Evolutionary conservation across 2,329 filamentous ascomycete genomes (phyloP).

Genomic region (Fusarium equiseti): DNA sequence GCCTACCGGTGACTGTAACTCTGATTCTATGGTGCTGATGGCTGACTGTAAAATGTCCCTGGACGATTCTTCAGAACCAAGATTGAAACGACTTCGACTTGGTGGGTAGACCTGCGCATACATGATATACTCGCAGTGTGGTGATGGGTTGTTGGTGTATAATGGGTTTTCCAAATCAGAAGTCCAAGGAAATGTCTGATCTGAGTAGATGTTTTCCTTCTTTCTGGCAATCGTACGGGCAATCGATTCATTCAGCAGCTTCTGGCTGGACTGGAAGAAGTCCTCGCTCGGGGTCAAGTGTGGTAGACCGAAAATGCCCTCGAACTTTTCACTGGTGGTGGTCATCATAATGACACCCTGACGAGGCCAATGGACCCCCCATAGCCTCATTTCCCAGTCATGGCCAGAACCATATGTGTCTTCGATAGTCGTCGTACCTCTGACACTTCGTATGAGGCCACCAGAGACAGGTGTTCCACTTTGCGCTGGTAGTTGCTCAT

Average conservation of each 20-base stretch:
- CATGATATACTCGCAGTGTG: constrained; percentile 89
- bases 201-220: constrained; percentile 64
- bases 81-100: constrained; percentile 53
- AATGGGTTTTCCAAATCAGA: constrained; percentile 73
- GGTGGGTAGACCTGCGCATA: constrained; percentile 82
- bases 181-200: constrained; percentile 80
- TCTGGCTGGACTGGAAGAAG: constrained; percentile 69
- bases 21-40: constrained; percentile 69
- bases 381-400: constrained; percentile 82
- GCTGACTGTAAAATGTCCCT: constrained; percentile 49
- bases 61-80: constrained; percentile 50
- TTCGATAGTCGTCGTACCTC: constrained; percentile 77
- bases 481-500: constrained; percentile 55
- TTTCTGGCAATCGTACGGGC: constrained; percentile 75
- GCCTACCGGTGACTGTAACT: constrained; percentile 71
- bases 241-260: constrained; percentile 79
- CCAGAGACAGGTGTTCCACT: constrained; percentile 56
- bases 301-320: constrained; percentile 89
- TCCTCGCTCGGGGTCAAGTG: constrained; percentile 76
- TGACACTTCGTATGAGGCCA: constrained; percentile 74
- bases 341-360: constrained; percentile 84
- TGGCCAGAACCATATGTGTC: constrained; percentile 75
- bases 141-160: constrained; percentile 69
- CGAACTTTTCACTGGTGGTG: constrained; percentile 93
- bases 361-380: constrained; percentile 88